Percentiles rank a stretch among this genome's conserved stretches.
Evolutionary conservation across 306 rosid genomes (phyloP).

Genomic region (Sphenostylis stenocarpa): DNA sequence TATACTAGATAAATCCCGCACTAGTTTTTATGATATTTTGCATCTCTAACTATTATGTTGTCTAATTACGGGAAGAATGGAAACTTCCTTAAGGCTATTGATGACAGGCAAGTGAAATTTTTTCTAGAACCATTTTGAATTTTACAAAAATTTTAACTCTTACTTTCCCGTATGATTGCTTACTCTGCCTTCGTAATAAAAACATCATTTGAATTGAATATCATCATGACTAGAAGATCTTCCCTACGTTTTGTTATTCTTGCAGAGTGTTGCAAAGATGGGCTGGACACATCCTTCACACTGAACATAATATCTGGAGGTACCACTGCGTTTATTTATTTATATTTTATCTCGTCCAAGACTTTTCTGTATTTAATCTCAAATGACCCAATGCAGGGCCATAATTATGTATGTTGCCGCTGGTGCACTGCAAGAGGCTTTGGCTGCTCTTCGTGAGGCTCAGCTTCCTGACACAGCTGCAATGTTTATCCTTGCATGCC

Average conservation of each 20-base stretch:
- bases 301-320: slow-evolving; percentile 97
- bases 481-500: slow-evolving; percentile 94
- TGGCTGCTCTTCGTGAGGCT: slow-evolving; percentile 91
- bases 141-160: not conserved
- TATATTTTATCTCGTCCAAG: not conserved
- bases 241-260: slow-evolving; percentile 34
- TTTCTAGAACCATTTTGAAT: slow-evolving; percentile 1
- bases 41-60: slow-evolving; percentile 9
- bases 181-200: slow-evolving; percentile 21
- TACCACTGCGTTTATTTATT: slow-evolving; percentile 35
- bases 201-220: slow-evolving; percentile 24
- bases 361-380: slow-evolving; percentile 34
- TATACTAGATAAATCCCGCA: not conserved
- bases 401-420: slow-evolving; percentile 89
- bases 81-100: not conserved
- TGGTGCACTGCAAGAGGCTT: slow-evolving; percentile 91
- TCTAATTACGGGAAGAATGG: slow-evolving; percentile 1
- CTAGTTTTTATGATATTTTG: not conserved
- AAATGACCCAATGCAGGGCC: slow-evolving; percentile 65
- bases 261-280: slow-evolving; percentile 93
- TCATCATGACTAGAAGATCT: slow-evolving; percentile 26
- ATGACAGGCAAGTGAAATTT: not conserved
- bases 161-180: slow-evolving; percentile 5
- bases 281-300: slow-evolving; percentile 72
- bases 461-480: slow-evolving; percentile 94